Conservation (phyloP, 2,329 filamentous ascomycete species). For the Fusarium armeniacum region DNA sequence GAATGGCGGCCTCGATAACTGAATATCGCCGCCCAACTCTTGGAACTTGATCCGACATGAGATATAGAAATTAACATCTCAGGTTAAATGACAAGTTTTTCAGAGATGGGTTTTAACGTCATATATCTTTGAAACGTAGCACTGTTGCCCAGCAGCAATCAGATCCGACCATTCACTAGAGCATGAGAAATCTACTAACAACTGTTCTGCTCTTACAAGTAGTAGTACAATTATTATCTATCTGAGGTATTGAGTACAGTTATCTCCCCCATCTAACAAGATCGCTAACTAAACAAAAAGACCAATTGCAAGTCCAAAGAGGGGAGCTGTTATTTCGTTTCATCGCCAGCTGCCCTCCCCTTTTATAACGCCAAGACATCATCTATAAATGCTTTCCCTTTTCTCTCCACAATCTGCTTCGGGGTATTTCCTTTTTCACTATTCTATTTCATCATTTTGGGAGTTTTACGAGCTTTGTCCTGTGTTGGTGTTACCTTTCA, state of each 20-base stretch:
- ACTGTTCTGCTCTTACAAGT: conserved; percentile 11
- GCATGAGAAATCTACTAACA: background rate
- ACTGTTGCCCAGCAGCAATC: background rate
- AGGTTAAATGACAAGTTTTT: too few species aligned
- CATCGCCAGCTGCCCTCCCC: conserved; percentile 10
- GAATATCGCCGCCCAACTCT: conserved; percentile 39
- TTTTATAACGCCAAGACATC: conserved; percentile 42
- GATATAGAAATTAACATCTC: too few species aligned
- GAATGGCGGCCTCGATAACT: conserved; percentile 50
- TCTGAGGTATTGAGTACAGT: conserved; percentile 39
- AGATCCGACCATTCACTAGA: background rate
- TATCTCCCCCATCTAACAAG: conserved; percentile 34
- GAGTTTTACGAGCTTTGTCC: conserved; percentile 21
- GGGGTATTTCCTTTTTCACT: conserved; percentile 28
- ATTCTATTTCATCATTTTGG: conserved; percentile 12
- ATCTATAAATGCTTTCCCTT: conserved; percentile 29
- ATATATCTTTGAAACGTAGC: background rate
- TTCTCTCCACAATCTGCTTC: conserved; percentile 1
- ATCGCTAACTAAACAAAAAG: conserved; percentile 27
- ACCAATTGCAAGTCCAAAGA: conserved; percentile 21
- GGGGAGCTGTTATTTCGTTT: conserved; percentile 33
- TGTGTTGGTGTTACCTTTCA: conserved; percentile 15
- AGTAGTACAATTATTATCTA: conserved; percentile 48
- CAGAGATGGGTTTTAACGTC: background rate
- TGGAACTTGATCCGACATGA: background rate